Percentiles rank a stretch among this genome's conserved stretches.
These are phyloP conservation scores for Blastocystis sp. DNA, from an alignment of 352 stramenopile genomes.

Conservation along the genomic window DNA sequence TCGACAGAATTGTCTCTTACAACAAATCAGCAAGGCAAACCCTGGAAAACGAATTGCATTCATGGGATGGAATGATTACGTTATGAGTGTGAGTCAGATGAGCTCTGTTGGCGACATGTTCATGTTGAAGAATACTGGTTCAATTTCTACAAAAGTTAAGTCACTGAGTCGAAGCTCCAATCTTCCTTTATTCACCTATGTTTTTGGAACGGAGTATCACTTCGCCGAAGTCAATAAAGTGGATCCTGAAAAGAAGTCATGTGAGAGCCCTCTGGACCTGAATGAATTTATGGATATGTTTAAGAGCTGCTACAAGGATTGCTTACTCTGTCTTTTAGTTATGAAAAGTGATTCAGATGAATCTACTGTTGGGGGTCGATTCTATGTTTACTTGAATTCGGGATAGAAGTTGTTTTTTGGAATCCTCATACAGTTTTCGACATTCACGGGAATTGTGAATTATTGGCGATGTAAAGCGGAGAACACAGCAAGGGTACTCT, in stretches of 20 bases:
- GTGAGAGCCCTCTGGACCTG: neutral
- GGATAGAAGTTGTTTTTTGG: neutral
- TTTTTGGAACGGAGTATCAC: conserved; percentile 47
- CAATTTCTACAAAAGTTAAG: neutral
- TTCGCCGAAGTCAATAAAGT: neutral
- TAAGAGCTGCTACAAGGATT: neutral
- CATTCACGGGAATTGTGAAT: too few species aligned
- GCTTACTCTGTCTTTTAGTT: conserved; percentile 42
- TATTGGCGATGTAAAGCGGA: too few species aligned
- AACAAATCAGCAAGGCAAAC: conserved; percentile 28
- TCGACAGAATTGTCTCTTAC: conserved; percentile 1
- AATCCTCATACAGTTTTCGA: neutral
- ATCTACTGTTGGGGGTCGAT: neutral
- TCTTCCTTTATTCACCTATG: neutral
- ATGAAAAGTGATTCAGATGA: conserved; percentile 23
- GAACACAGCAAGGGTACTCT: too few species aligned
- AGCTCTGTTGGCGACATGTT: conserved; percentile 45
- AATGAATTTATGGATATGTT: conserved; percentile 6
- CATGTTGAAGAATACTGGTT: neutral
- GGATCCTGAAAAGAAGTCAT: neutral
- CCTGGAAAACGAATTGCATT: neutral
- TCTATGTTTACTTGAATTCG: conserved; percentile 8
- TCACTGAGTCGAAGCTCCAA: neutral
- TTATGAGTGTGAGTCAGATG: conserved; percentile 38
- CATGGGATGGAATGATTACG: conserved; percentile 63